Conservation (phyloP, 2,329 filamentous ascomycete species). For the Botryotinia calthae region DNA sequence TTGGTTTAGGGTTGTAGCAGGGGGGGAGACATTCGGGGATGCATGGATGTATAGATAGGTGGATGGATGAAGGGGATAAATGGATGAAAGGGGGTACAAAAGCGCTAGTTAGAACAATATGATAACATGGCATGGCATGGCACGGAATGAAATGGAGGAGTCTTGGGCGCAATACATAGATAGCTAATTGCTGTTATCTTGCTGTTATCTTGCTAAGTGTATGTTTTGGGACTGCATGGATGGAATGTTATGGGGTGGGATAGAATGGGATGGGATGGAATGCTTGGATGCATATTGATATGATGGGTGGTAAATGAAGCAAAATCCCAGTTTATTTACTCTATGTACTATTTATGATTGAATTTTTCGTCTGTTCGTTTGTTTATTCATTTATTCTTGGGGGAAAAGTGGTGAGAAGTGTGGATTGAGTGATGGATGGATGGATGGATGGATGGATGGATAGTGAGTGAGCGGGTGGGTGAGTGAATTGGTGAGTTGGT, state of each 20-base stretch:
- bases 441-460: too few species aligned
- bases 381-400: too few species aligned
- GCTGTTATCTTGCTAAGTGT: background rate
- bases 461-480: too few species aligned
- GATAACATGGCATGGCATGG: background rate
- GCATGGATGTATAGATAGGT: background rate
- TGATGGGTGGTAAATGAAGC: background rate
- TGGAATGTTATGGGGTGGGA: background rate
- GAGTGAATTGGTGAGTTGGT: too few species aligned
- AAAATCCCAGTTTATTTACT: too few species aligned
- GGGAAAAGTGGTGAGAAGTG: too few species aligned
- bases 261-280: background rate
- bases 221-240: background rate
- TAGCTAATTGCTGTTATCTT: background rate
- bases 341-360: too few species aligned
- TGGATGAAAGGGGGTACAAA: background rate
- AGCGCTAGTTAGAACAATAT: background rate
- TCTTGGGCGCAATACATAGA: background rate
- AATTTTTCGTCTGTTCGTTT: too few species aligned
- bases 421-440: too few species aligned
- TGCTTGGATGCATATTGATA: background rate
- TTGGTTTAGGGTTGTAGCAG: constrained; percentile 11
- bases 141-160: background rate
- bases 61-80: too few species aligned
- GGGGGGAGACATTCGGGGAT: too few species aligned